Evolutionary conservation across 441 rosid species (phyloP), one percentile per base, ranked within the genome.

Genomic region (Eruca vesicaria): DNA sequence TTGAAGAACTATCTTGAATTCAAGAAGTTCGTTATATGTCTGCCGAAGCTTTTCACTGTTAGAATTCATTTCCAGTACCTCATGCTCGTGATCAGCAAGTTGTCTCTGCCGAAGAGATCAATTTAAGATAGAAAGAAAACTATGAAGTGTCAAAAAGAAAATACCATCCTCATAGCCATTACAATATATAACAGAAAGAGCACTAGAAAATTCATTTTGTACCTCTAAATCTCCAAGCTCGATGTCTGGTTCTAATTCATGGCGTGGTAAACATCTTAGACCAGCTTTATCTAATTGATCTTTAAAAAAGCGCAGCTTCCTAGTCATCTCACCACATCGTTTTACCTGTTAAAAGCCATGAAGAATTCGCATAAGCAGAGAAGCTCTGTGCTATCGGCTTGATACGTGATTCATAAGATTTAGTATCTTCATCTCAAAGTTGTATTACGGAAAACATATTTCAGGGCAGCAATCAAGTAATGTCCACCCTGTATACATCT

Each of bases 191-290:
- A 20, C 77, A 68, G 29, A 36, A 10, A 67, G 33, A 68, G 16
- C 28, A 50, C 66, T 63, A 52, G 10, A 61, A 45, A 66, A 32
- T 57, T 23, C 57, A 72, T 74, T 74, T 82, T 53, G 53, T 71
- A 96, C 99, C 99, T 96, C 99, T 72, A 96, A 79, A 58, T 90
- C 95, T 86, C 92, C 98, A 83, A 96, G 84, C 78, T 92, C 97
- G 67, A 90, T 74, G 81, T 92, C 94, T 29, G 87, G 92, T 71
- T 90, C 96, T 69, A 86, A 64, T 73, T 80, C 89, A 76, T 90
- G 89, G 70, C 69, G 89, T 28, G 82, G 71, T 38, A 85, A 85
- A 79, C 91, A 87, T 58, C 84, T 73, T 56, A 96, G 80, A 78
- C 97, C 90, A 72, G 99, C 96, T 85, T 92, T 96, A 69, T 55